Base-by-base conservation (phyloP, 495 filamentous ascomycete species). In the Aspergillus carlsbadensis region DNA sequence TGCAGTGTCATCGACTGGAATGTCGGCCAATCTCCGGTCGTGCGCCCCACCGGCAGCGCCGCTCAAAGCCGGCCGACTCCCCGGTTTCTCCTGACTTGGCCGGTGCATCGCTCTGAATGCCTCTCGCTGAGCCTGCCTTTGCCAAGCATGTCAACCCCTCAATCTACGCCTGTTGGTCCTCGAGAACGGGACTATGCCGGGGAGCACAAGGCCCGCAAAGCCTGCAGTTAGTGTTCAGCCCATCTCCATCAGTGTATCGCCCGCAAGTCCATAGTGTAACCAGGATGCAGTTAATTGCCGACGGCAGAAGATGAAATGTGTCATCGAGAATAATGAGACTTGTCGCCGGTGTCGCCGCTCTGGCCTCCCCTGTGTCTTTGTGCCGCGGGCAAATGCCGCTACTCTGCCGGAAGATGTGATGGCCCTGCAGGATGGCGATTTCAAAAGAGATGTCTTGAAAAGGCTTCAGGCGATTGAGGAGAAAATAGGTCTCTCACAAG, bases 221-320 rank as follows among this genome's bases (percentile, higher is more conserved):
- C 47, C 11, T 50, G 47, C 47, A 50, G 47, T 50, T 5, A 50
- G 47, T 50, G n/a, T 17, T 34, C 13, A 22, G n/a, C 43, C 21
- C 21, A 0, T 45, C 7, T 22, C 20, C 43, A n/a, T 10, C 43
- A 26, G 47, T 20, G 6, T 20, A 11, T 11, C 47, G 2, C 2
- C 15, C 10, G 15, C n/a, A 18, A 20, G 31, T 20, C 22, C 11
- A 50, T 37, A 34, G 17, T 37, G 31, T 48, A 34, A 48, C 13
- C 22, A 34, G 3, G 15, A 11, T 18, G 14, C 22, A 69, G 66
- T 69, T 41, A 67, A 69, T 37, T 69, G 66, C 49, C 57, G 66
- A 17, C 57, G 61, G 29, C 64, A 65, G 48, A 69, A 70, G 60
- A 70, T 67, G 67, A 67, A 57, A 65, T 70, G 67, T 60, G 36